Conservation (phyloP, 2,329 filamentous ascomycete species). For the Colletotrichum sp. region DNA sequence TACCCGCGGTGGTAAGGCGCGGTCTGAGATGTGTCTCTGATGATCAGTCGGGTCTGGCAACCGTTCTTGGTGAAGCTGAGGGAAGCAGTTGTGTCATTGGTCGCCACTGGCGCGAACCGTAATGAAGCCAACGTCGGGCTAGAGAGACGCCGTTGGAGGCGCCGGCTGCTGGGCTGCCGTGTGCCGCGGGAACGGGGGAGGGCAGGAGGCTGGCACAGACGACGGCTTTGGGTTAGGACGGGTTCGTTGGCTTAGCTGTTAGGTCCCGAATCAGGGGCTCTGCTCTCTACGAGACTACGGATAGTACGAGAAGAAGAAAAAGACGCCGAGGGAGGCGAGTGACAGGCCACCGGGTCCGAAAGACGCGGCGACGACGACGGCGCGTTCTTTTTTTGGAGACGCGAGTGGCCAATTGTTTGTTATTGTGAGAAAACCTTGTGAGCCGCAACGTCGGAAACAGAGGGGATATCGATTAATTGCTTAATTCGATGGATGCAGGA, state of each 20-base stretch:
- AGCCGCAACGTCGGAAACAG: neutral
- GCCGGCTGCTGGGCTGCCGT: constrained; percentile 12
- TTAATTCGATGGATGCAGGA: neutral
- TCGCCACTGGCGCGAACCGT: constrained; percentile 16
- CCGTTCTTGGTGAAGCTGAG: constrained; percentile 2
- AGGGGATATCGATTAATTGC: neutral
- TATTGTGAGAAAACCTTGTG: neutral
- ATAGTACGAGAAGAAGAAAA: neutral
- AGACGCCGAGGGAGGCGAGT: neutral
- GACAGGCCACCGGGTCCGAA: neutral
- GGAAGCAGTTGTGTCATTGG: constrained; percentile 14
- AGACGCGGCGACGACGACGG: neutral
- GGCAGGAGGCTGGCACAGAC: neutral
- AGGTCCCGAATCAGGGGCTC: neutral
- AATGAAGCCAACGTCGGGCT: constrained; percentile 17
- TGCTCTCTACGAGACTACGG: neutral
- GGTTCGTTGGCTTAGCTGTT: neutral
- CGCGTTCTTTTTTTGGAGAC: neutral
- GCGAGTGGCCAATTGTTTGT: neutral
- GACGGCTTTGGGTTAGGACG: neutral
- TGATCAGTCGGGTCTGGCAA: constrained; percentile 1
- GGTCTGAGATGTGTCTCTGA: constrained; percentile 15
- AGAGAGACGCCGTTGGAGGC: constrained; percentile 4
- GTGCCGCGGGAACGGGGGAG: neutral
- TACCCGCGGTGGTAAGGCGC: constrained; percentile 9